phyloP scores from a whole-genome alignment of 116 monocot species.

The Trichopus zeylanicus region DNA sequence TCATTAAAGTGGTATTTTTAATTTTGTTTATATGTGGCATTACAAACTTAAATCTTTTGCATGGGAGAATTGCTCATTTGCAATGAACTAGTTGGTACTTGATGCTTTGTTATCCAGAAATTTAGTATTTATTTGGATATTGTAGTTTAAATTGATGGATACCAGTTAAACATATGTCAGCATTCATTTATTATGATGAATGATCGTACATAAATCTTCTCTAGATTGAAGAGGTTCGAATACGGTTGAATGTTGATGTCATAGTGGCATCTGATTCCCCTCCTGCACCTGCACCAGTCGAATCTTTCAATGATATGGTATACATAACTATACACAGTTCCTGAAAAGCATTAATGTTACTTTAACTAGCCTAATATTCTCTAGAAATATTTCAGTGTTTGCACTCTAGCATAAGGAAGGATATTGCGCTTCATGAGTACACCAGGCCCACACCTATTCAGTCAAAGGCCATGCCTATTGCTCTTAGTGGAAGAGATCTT shows the following conservation, averaged over 20 bases:
- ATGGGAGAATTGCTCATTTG: no score
- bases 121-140: no score
- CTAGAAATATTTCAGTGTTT: constrained; percentile 21
- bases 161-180: no score
- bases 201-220: background rate
- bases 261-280: constrained; percentile 25
- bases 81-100: no score
- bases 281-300: constrained; percentile 40
- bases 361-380: background rate
- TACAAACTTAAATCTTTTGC: no score
- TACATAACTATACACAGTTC: background rate
- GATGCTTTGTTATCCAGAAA: no score
- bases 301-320: constrained; percentile 58
- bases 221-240: constrained; percentile 51
- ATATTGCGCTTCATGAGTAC: constrained; percentile 50
- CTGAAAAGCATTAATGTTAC: background rate
- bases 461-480: constrained; percentile 59
- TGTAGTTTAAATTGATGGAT: no score
- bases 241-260: constrained; percentile 50
- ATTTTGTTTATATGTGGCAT: no score
- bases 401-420: constrained; percentile 42
- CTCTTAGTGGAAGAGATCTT: constrained; percentile 47
- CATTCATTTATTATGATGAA: background rate
- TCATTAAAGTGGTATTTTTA: no score
- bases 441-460: constrained; percentile 52